Conservation (phyloP, 192 early-diverging fungal species). For the Coemansia sp. region DNA sequence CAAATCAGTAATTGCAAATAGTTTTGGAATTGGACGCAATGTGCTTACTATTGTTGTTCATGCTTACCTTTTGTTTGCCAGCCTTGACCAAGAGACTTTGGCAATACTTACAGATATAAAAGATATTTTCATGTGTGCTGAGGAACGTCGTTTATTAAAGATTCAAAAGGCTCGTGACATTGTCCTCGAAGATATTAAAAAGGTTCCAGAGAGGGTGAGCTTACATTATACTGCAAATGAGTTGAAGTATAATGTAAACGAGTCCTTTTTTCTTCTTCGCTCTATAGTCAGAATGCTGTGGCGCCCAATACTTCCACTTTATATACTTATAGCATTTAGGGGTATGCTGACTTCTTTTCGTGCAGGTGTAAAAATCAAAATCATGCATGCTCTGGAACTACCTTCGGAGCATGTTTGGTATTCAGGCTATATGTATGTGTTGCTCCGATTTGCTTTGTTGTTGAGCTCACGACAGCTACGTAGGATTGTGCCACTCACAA, state of each 20-base stretch:
- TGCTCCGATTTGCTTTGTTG: background rate
- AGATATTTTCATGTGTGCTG: background rate
- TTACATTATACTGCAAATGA: background rate
- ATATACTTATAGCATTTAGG: background rate
- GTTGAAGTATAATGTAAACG: background rate
- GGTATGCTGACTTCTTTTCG: background rate
- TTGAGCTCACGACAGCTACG: background rate
- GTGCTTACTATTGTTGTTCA: background rate
- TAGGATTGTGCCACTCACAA: background rate
- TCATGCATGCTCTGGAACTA: constrained; percentile 20
- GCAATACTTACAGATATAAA: background rate
- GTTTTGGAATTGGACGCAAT: background rate
- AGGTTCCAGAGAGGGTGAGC: background rate
- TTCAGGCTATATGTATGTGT: constrained; percentile 4
- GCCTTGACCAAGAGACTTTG: background rate
- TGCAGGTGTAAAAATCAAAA: background rate
- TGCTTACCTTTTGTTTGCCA: background rate
- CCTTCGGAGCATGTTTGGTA: constrained; percentile 23
- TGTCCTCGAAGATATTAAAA: background rate
- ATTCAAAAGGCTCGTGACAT: background rate
- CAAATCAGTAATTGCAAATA: constrained; percentile 6
- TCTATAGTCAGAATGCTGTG: constrained; percentile 33
- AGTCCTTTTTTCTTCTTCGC: constrained; percentile 10
- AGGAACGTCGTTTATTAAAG: background rate
- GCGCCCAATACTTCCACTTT: constrained; percentile 38